These are phyloP conservation scores for Quercus aquifolioides DNA, from an alignment of 306 rosid genomes.

Conservation along the genomic window DNA sequence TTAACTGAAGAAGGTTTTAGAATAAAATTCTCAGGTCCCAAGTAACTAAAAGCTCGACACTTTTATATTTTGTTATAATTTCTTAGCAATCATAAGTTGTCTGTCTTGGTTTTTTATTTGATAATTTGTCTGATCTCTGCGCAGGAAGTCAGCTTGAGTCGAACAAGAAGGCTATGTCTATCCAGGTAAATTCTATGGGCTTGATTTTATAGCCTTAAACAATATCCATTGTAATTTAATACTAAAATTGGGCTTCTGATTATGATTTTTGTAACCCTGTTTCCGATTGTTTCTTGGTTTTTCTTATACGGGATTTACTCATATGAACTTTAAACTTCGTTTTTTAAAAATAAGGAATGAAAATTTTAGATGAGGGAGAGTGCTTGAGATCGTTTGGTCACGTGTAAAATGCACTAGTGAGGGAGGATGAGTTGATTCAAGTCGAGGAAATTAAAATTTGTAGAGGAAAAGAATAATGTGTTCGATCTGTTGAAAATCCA, in stretches of 20 bases:
- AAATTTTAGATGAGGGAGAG: no score
- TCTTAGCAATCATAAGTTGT: neutral
- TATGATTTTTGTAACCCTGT: no score
- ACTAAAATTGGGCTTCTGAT: neutral
- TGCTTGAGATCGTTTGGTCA: no score
- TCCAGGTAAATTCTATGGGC: constrained; percentile 26
- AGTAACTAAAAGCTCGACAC: neutral
- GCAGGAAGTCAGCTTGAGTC: constrained; percentile 55
- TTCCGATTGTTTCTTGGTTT: no score
- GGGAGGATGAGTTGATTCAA: no score
- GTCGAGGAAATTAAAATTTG: no score
- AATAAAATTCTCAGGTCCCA: neutral
- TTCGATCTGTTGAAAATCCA: no score
- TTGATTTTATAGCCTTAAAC: neutral
- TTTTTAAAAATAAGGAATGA: no score
- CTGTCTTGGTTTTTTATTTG: neutral
- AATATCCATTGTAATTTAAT: neutral
- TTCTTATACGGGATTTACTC: no score
- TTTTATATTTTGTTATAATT: neutral
- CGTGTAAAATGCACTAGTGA: no score
- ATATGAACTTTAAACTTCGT: no score
- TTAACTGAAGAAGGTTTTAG: neutral
- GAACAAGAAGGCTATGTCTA: constrained; percentile 50
- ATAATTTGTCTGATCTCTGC: neutral
- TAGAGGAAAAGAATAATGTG: no score